Conservation (phyloP, 441 rosid species). For the Pelargonium citronellum region DNA sequence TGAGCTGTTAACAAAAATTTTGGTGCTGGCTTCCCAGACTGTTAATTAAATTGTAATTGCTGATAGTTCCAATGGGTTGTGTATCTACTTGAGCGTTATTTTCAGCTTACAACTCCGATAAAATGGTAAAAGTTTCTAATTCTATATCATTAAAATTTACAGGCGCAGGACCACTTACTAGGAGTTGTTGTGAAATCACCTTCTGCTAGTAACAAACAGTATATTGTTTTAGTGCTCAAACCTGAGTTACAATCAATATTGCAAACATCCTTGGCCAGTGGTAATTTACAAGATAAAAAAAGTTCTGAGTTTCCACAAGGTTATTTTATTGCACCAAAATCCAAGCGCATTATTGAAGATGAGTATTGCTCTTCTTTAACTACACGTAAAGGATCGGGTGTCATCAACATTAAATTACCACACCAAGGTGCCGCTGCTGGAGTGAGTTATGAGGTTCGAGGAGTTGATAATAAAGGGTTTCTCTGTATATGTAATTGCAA, state of each 20-base stretch:
- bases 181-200: constrained; percentile 72
- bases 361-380: constrained; percentile 41
- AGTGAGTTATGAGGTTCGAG: constrained; percentile 73
- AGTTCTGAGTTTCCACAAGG: constrained; percentile 48
- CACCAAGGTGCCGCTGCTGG: constrained; percentile 73
- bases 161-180: constrained; percentile 77
- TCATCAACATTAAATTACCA: constrained; percentile 61
- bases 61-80: constrained; percentile 7
- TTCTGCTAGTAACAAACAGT: constrained; percentile 46
- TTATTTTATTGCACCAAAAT: constrained; percentile 62
- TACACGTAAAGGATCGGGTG: constrained; percentile 65
- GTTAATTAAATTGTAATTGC: background rate
- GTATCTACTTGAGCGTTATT: background rate
- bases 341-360: constrained; percentile 57
- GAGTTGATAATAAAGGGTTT: constrained; percentile 59
- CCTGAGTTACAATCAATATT: constrained; percentile 52
- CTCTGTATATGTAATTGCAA: constrained; percentile 52
- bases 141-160: constrained; percentile 28
- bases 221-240: constrained; percentile 65
- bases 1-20: background rate
- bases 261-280: constrained; percentile 37
- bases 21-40: constrained; percentile 11
- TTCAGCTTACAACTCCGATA: constrained; percentile 4
- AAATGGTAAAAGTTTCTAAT: constrained; percentile 13
- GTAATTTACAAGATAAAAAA: constrained; percentile 42